Conservation (phyloP, 1,284 basidiomycete species). For the Rugosomyces carneus region DNA sequence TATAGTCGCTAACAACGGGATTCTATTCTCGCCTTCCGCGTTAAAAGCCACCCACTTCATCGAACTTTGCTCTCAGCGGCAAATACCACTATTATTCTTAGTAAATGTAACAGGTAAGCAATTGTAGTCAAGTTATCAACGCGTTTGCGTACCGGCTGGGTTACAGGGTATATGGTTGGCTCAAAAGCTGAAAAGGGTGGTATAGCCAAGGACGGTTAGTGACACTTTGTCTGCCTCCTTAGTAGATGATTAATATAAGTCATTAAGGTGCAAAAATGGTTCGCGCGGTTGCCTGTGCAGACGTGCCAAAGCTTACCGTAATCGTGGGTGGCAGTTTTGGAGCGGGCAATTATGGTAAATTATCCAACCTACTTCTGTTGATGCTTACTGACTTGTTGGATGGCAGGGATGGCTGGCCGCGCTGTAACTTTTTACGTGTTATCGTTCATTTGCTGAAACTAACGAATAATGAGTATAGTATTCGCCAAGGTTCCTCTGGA, state of each 20-base stretch:
- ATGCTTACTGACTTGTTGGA: conserved; percentile 5
- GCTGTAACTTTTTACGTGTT: conserved; percentile 48
- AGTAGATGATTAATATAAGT: conserved; percentile 91
- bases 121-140: not conserved
- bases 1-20: conserved; percentile 92
- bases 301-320: conserved; percentile 92
- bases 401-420: conserved; percentile 77
- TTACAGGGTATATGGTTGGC: conserved; percentile 85
- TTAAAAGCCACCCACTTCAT: conserved; percentile 95
- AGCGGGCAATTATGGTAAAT: conserved; percentile 89
- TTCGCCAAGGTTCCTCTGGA: conserved; percentile 92
- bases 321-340: conserved; percentile 94
- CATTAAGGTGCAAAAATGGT: conserved; percentile 94
- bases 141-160: conserved; percentile 2
- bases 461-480: conserved; percentile 49
- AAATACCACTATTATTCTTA: conserved; percentile 87
- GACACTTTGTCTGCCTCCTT: conserved; percentile 93
- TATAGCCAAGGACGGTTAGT: conserved; percentile 86
- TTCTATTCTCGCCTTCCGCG: conserved; percentile 90
- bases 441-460: conserved; percentile 4
- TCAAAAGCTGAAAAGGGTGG: conserved; percentile 92
- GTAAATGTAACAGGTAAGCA: conserved; percentile 81
- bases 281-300: conserved; percentile 88
- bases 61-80: conserved; percentile 87
- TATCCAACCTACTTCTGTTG: conserved; percentile 6